Percentiles rank a stretch among this genome's conserved stretches.
Conservation (phyloP, 139 green algal species). For the Coccomyxa sp. region DNA sequence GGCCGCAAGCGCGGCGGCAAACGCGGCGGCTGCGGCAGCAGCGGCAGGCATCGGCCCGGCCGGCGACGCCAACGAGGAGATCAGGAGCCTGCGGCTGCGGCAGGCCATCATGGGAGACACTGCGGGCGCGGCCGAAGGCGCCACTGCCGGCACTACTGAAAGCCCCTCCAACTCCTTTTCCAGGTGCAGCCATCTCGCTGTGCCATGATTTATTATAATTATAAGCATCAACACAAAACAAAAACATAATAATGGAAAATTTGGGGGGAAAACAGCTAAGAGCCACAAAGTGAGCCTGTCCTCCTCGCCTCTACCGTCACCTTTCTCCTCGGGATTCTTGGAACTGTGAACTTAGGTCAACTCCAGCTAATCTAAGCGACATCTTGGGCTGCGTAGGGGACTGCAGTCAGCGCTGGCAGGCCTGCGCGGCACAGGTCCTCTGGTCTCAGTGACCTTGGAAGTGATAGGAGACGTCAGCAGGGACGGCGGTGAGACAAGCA, state of each 20-base stretch:
- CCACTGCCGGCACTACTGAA: background rate
- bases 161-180: background rate
- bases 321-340: too few relatives aligned
- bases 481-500: background rate
- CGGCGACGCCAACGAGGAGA: background rate
- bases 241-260: too few relatives aligned
- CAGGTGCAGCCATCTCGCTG: background rate
- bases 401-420: constrained; percentile 50
- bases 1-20: background rate
- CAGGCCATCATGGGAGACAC: background rate
- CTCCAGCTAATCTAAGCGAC: background rate
- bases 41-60: background rate
- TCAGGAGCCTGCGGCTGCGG: background rate
- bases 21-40: too few relatives aligned
- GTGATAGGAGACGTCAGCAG: constrained; percentile 32
- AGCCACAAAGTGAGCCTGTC: too few relatives aligned
- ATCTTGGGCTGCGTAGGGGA: constrained; percentile 3
- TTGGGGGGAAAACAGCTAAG: too few relatives aligned
- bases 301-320: too few relatives aligned
- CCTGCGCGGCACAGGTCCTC: constrained; percentile 54
- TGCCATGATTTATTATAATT: background rate
- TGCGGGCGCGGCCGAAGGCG: too few relatives aligned
- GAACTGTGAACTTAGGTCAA: background rate
- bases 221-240: too few relatives aligned
- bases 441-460: constrained; percentile 51